Conservation (phyloP, 2,329 filamentous ascomycete genomes). For the Geosmithia putterillii region DNA sequence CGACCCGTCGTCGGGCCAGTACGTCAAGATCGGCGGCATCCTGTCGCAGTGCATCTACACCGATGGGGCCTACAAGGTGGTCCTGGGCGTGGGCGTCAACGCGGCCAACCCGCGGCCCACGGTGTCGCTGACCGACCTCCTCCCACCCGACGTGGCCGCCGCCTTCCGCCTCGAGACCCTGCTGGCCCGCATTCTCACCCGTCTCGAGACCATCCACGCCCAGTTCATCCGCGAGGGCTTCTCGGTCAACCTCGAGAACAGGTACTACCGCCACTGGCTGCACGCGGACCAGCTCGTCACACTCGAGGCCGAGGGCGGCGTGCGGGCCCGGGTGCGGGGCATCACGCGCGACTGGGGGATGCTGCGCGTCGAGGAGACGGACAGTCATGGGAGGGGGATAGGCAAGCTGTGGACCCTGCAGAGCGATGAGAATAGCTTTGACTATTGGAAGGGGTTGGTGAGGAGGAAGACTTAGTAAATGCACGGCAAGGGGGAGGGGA, state of each 20-base stretch:
- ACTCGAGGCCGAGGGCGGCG: slow-evolving; percentile 69
- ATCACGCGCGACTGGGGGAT: slow-evolving; percentile 90
- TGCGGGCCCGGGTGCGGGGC: slow-evolving; percentile 65
- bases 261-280: slow-evolving; percentile 78
- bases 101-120: slow-evolving; percentile 75
- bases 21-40: slow-evolving; percentile 89
- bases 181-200: slow-evolving; percentile 66
- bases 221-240: slow-evolving; percentile 69
- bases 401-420: slow-evolving; percentile 75
- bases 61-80: slow-evolving; percentile 65
- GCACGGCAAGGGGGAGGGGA: background rate
- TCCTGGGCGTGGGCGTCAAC: slow-evolving; percentile 82
- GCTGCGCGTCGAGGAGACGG: slow-evolving; percentile 72
- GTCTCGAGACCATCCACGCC: slow-evolving; percentile 65
- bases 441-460: slow-evolving; percentile 85
- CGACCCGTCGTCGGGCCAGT: slow-evolving; percentile 34
- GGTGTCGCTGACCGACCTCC: slow-evolving; percentile 68
- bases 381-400: slow-evolving; percentile 57
- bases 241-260: slow-evolving; percentile 54
- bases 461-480: slow-evolving; percentile 48
- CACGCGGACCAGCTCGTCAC: slow-evolving; percentile 63
- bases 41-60: slow-evolving; percentile 80
- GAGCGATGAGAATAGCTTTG: slow-evolving; percentile 96
- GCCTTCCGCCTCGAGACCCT: slow-evolving; percentile 67
- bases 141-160: slow-evolving; percentile 30